phyloP scores from a whole-genome alignment of 2,329 filamentous ascomycete genomes.

The Arthrobotrys entomopaga region DNA sequence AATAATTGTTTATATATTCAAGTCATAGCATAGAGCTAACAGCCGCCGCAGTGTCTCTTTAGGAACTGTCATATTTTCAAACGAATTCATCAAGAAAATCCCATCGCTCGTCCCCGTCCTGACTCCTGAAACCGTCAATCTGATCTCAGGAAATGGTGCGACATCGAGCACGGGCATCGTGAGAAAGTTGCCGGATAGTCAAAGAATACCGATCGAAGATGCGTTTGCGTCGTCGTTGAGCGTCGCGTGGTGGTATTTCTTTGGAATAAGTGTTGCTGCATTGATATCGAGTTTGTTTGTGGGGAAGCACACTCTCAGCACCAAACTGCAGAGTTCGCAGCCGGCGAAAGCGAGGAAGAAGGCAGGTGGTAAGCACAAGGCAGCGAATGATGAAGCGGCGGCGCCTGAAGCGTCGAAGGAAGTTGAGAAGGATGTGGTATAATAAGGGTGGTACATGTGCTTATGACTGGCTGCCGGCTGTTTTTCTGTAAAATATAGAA shows the following conservation, averaged over 20 bases:
- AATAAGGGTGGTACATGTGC: background rate
- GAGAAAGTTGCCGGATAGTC: slow-evolving; percentile 65
- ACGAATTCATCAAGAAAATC: slow-evolving; percentile 72
- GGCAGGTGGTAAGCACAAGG: slow-evolving; percentile 20
- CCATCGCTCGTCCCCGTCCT: slow-evolving; percentile 66
- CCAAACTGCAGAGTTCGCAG: slow-evolving; percentile 57
- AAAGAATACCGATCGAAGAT: slow-evolving; percentile 61
- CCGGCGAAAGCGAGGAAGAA: slow-evolving; percentile 48
- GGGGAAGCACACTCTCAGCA: slow-evolving; percentile 58
- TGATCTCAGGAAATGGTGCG: slow-evolving; percentile 70
- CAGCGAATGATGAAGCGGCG: slow-evolving; percentile 11
- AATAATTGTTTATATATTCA: background rate
- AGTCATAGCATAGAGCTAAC: slow-evolving; percentile 1
- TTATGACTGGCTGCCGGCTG: background rate
- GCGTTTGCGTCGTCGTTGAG: slow-evolving; percentile 58
- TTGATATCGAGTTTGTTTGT: slow-evolving; percentile 45
- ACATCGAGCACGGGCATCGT: slow-evolving; percentile 71
- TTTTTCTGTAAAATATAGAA: slow-evolving; percentile 7
- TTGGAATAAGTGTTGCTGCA: slow-evolving; percentile 51
- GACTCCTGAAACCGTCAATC: slow-evolving; percentile 65
- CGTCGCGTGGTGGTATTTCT: slow-evolving; percentile 59
- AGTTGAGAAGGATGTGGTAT: slow-evolving; percentile 28
- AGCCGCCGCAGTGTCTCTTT: slow-evolving; percentile 64
- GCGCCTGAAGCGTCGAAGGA: slow-evolving; percentile 18
- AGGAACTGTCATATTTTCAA: slow-evolving; percentile 82